These are phyloP conservation scores for Falciphora oryzae DNA, from an alignment of 2,329 filamentous ascomycete genomes.

Conservation along the genomic window DNA sequence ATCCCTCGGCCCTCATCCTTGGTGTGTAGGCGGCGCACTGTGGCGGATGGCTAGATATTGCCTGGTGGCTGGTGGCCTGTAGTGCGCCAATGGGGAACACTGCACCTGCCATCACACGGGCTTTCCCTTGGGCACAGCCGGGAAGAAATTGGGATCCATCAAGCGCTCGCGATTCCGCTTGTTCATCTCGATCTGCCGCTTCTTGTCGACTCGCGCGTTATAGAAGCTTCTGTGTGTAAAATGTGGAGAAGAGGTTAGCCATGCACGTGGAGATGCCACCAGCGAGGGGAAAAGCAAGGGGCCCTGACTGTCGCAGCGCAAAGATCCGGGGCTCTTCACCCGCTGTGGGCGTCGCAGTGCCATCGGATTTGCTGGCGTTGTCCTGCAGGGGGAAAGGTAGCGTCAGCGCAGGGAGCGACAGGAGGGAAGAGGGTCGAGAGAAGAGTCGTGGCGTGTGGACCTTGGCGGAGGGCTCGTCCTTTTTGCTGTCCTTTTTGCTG, in stretches of 20 bases:
- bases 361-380: constrained; percentile 31
- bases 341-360: constrained; percentile 24
- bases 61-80: too few species aligned
- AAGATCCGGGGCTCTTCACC: constrained; percentile 77
- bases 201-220: constrained; percentile 74
- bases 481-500: constrained; percentile 26
- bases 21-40: too few species aligned
- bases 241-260: neutral
- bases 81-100: neutral
- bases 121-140: constrained; percentile 68
- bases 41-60: neutral
- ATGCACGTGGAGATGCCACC: constrained; percentile 4
- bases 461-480: constrained; percentile 21
- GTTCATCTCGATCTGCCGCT: constrained; percentile 70
- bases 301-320: constrained; percentile 68
- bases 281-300: constrained; percentile 7
- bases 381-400: neutral
- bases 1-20: too few species aligned
- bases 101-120: neutral
- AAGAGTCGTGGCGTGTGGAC: constrained; percentile 14
- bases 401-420: neutral
- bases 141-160: constrained; percentile 74
- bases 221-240: constrained; percentile 63
- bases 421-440: too few species aligned
- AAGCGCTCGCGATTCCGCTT: constrained; percentile 77